phyloP scores from a whole-genome alignment of 495 filamentous ascomycete species.

The Jackrogersella multiformis region DNA sequence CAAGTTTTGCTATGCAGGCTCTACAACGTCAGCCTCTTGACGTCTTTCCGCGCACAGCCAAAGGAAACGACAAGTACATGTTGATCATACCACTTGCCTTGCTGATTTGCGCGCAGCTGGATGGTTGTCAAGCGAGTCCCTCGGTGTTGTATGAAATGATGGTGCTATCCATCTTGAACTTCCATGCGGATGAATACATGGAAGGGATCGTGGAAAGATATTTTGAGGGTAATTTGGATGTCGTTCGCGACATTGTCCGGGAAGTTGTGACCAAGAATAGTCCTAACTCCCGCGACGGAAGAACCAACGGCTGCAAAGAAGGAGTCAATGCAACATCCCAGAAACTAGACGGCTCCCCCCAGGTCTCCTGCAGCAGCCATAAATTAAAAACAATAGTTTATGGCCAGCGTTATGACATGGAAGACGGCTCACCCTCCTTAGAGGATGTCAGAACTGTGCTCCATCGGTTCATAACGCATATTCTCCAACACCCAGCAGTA shows the following conservation, averaged over 20 bases:
- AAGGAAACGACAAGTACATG: slow-evolving; percentile 51
- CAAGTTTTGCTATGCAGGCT: slow-evolving; percentile 23
- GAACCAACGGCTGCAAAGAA: no score
- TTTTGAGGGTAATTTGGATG: not conserved
- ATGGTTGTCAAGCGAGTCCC: not conserved
- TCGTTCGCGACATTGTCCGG: not conserved
- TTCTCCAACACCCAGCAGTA: slow-evolving; percentile 18
- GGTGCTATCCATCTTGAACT: slow-evolving; percentile 50
- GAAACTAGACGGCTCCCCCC: not conserved
- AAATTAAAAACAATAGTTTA: not conserved
- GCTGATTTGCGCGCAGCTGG: slow-evolving; percentile 34
- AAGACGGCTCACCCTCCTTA: not conserved
- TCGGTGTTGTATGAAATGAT: slow-evolving; percentile 53
- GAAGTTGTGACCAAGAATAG: not conserved
- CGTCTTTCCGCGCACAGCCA: slow-evolving; percentile 40
- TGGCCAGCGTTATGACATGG: not conserved
- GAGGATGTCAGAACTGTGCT: not conserved
- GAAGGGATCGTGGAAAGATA: slow-evolving; percentile 36
- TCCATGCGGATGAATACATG: slow-evolving; percentile 55
- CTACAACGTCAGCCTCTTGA: slow-evolving; percentile 17
- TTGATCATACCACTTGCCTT: slow-evolving; percentile 50
- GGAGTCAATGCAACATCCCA: not conserved
- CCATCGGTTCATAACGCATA: slow-evolving; percentile 4
- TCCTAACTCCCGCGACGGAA: not conserved
- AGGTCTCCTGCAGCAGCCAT: not conserved